phyloP scores from a whole-genome alignment of 495 filamentous ascomycete genomes.

The Neurospora sp. region DNA sequence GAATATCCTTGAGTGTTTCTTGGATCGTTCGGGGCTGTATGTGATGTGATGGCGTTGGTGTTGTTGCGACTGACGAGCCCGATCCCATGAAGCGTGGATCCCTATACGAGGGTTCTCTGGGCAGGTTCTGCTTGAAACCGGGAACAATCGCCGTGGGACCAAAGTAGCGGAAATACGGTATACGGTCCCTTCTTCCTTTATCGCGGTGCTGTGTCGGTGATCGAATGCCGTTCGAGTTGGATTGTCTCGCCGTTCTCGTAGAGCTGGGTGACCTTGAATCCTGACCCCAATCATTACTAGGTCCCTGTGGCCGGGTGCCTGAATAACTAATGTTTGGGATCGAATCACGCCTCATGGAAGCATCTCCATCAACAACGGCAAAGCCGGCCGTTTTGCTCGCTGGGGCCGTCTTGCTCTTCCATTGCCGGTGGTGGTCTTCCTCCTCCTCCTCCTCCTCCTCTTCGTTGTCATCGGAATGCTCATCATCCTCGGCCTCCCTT shows the following conservation, averaged over 20 bases:
- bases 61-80: background rate
- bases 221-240: conserved; percentile 24
- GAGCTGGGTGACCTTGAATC: conserved; percentile 15
- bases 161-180: conserved; percentile 83
- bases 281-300: conserved; percentile 22
- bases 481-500: conserved; percentile 19
- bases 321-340: conserved; percentile 13
- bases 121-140: conserved; percentile 84
- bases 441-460: conserved; percentile 26
- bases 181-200: conserved; percentile 42
- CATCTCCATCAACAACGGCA: conserved; percentile 7
- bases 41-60: conserved; percentile 10
- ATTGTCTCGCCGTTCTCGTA: conserved; percentile 11
- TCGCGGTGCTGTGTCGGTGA: conserved; percentile 31
- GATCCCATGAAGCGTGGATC: background rate
- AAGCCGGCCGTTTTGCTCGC: conserved; percentile 12
- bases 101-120: background rate
- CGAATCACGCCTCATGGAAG: conserved; percentile 13
- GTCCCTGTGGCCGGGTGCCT: conserved; percentile 4
- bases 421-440: conserved; percentile 21
- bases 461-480: conserved; percentile 13
- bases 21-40: conserved; percentile 34
- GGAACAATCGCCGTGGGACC: conserved; percentile 83
- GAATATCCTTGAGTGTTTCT: conserved; percentile 56
- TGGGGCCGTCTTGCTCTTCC: conserved; percentile 15